These are phyloP conservation scores for Saturnispora quitensis DNA, from an alignment of 805 yeast genomes.

Conservation along the genomic window DNA sequence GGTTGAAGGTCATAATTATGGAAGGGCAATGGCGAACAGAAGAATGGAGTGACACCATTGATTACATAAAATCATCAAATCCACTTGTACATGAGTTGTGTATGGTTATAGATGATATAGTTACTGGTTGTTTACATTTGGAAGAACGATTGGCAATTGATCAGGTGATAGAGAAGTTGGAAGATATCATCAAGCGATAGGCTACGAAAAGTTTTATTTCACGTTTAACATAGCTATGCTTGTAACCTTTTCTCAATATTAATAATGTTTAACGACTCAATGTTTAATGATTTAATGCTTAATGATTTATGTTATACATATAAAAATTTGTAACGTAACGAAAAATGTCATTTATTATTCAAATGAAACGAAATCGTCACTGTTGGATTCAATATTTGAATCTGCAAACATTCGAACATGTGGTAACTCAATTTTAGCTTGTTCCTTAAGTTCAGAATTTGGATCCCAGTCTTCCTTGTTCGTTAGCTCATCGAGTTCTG, in stretches of 20 bases:
- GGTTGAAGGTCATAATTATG: slow-evolving; percentile 62
- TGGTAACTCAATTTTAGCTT: slow-evolving; percentile 1
- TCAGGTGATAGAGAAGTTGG: slow-evolving; percentile 2
- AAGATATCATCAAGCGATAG: neutral
- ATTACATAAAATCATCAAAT: neutral
- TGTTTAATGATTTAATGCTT: neutral
- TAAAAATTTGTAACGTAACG: neutral
- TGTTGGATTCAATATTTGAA: neutral
- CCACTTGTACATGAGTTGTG: neutral
- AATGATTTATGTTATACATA: neutral
- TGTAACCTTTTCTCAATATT: neutral
- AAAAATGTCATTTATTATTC: neutral
- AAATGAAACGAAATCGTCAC: neutral
- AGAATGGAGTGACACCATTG: slow-evolving; percentile 7
- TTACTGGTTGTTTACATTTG: slow-evolving; percentile 4
- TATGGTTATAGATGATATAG: neutral
- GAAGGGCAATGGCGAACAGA: slow-evolving; percentile 37
- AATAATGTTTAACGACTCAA: neutral
- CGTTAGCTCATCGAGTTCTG: slow-evolving; percentile 39
- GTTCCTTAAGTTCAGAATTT: neutral
- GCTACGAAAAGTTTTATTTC: neutral
- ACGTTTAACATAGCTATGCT: too few species aligned
- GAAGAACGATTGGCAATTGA: slow-evolving; percentile 4
- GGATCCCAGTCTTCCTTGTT: slow-evolving; percentile 4
- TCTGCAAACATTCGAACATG: slow-evolving; percentile 8